Evolutionary conservation across 1,284 basidiomycete species (phyloP).

Genomic region (Moniliella sp.): DNA sequence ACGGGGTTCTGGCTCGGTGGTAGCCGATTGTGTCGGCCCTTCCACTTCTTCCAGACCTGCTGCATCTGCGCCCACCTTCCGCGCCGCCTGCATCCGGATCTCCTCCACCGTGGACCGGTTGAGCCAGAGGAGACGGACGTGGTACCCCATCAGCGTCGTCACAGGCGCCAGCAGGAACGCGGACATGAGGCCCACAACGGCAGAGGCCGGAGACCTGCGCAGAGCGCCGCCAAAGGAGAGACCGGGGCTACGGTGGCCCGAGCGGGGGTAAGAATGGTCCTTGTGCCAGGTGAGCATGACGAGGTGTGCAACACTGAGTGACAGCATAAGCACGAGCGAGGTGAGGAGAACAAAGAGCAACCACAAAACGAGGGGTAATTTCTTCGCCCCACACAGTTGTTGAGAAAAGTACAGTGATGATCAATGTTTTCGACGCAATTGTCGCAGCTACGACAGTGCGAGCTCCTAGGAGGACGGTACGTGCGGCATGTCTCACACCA

Average conservation of each 20-base stretch:
- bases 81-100: too few relatives aligned
- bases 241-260: constrained; percentile 6
- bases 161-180: constrained; percentile 10
- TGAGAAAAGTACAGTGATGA: constrained; percentile 33
- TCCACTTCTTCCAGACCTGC: too few relatives aligned
- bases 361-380: constrained; percentile 29
- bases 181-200: constrained; percentile 17
- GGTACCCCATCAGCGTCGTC: constrained; percentile 16
- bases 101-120: constrained; percentile 29
- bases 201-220: constrained; percentile 10
- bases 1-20: too few relatives aligned
- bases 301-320: constrained; percentile 8
- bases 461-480: constrained; percentile 27
- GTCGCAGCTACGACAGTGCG: constrained; percentile 30
- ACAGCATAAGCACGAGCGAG: too few relatives aligned
- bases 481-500: constrained; percentile 32
- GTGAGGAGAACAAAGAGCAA: constrained; percentile 10
- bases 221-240: constrained; percentile 11
- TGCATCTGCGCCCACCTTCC: too few relatives aligned
- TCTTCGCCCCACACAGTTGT: constrained; percentile 29
- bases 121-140: constrained; percentile 14
- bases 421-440: constrained; percentile 32
- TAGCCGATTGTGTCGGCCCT: too few relatives aligned
- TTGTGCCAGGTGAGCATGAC: constrained; percentile 8
- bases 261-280: constrained; percentile 4